Evolutionary conservation across 352 stramenopile species (phyloP).

Genomic region (Pythium rishiriense): DNA sequence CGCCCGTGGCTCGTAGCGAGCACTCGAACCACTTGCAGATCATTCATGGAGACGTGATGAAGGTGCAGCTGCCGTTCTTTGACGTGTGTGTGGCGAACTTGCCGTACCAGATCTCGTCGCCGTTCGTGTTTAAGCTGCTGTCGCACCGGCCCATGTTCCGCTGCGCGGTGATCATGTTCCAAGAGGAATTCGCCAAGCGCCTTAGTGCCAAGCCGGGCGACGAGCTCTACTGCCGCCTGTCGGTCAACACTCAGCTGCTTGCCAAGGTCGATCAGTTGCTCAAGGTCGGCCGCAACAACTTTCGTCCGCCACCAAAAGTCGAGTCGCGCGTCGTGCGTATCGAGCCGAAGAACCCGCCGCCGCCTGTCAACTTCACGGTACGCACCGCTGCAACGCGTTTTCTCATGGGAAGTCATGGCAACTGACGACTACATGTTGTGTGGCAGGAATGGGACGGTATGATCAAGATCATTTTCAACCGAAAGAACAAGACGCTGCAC

Average conservation of each 20-base stretch:
- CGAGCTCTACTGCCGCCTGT: conserved; percentile 97
- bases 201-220: conserved; percentile 97
- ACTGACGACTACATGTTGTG: background rate
- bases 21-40: conserved; percentile 95
- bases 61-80: conserved; percentile 99
- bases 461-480: conserved; percentile 99
- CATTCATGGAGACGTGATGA: conserved; percentile 99
- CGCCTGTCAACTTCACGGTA: conserved; percentile 98
- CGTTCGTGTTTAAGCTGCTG: conserved; percentile 99
- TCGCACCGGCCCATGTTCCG: conserved; percentile 97
- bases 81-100: conserved; percentile 99
- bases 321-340: conserved; percentile 97
- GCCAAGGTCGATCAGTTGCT: conserved; percentile 98
- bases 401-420: background rate
- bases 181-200: conserved; percentile 98
- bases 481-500: conserved; percentile 99
- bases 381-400: background rate
- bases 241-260: conserved; percentile 98
- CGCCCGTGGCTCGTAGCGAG: conserved; percentile 70
- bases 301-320: conserved; percentile 97
- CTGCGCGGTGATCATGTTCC: conserved; percentile 99
- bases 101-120: conserved; percentile 99
- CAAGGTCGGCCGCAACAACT: conserved; percentile 99
- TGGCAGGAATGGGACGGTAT: conserved; percentile 98
- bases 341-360: conserved; percentile 97